Evolutionary conservation across 2,329 filamentous ascomycete genomes (phyloP).

Genomic region (Aspergillus sp.): DNA sequence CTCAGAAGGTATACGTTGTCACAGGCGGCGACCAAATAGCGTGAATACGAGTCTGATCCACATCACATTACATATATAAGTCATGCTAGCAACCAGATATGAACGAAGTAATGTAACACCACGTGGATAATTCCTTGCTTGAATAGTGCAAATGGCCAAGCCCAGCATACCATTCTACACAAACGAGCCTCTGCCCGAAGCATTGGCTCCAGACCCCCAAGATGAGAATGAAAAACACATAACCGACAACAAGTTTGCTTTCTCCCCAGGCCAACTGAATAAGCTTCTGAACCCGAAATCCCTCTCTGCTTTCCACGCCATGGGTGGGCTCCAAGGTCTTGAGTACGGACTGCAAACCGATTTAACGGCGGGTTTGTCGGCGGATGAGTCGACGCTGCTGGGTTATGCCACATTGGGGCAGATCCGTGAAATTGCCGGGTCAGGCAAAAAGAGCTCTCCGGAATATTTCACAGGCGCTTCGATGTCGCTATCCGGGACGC

Average conservation of each 20-base stretch:
- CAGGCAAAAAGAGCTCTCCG: background rate
- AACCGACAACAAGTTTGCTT: slow-evolving; percentile 67
- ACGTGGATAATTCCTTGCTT: too few species aligned
- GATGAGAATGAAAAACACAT: slow-evolving; percentile 66
- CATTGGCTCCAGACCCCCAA: slow-evolving; percentile 66
- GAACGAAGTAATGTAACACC: too few species aligned
- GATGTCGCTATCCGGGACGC: slow-evolving; percentile 3
- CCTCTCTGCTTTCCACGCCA: slow-evolving; percentile 66
- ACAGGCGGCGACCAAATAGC: too few species aligned
- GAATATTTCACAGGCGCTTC: background rate
- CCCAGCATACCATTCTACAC: background rate
- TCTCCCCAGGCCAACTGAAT: slow-evolving; percentile 66
- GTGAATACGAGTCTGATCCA: too few species aligned
- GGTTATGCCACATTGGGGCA: slow-evolving; percentile 11
- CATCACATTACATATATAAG: too few species aligned
- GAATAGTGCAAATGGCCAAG: background rate
- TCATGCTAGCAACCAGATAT: too few species aligned
- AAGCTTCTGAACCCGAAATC: slow-evolving; percentile 78
- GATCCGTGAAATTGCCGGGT: background rate
- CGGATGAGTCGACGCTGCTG: slow-evolving; percentile 58
- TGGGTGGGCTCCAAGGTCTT: slow-evolving; percentile 68
- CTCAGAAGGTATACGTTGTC: too few species aligned
- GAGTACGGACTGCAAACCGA: slow-evolving; percentile 70
- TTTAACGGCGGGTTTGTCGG: slow-evolving; percentile 61
- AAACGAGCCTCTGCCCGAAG: slow-evolving; percentile 38